Evolutionary conservation across 257 asterid species (phyloP).

Genomic region (Fraxinus anomala): DNA sequence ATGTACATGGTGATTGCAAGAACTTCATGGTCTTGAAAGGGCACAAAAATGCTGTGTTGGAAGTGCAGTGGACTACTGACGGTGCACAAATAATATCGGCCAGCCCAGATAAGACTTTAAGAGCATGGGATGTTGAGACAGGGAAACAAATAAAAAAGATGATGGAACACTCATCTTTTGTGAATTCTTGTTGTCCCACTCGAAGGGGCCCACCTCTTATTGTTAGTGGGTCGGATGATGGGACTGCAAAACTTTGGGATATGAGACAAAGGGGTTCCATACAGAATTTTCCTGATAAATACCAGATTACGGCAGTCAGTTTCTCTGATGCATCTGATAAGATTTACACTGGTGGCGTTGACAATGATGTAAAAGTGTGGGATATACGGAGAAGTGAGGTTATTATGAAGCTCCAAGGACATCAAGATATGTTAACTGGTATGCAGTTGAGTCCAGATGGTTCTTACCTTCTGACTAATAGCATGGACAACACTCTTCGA

Average conservation of each 20-base stretch:
- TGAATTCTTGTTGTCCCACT: slow-evolving; percentile 89
- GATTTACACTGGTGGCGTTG: slow-evolving; percentile 91
- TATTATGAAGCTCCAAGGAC: slow-evolving; percentile 95
- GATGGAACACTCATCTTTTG: slow-evolving; percentile 86
- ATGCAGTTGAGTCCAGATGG: slow-evolving; percentile 99
- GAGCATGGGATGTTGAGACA: slow-evolving; percentile 97
- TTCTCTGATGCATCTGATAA: slow-evolving; percentile 97
- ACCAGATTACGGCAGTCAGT: slow-evolving; percentile 94
- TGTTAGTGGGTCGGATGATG: slow-evolving; percentile 97
- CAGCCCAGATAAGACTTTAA: slow-evolving; percentile 86
- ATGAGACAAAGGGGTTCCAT: slow-evolving; percentile 97
- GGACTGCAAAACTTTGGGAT: slow-evolving; percentile 98
- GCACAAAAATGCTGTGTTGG: slow-evolving; percentile 94
- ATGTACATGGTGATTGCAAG: slow-evolving; percentile 84
- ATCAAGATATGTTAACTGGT: slow-evolving; percentile 87
- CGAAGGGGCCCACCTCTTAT: slow-evolving; percentile 98
- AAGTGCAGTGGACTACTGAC: slow-evolving; percentile 90
- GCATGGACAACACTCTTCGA: slow-evolving; percentile 90
- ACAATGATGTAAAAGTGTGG: slow-evolving; percentile 93
- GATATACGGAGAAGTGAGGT: slow-evolving; percentile 87
- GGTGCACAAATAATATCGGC: slow-evolving; percentile 86
- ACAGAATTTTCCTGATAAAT: slow-evolving; percentile 94
- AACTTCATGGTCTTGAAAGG: slow-evolving; percentile 88
- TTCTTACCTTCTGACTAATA: slow-evolving; percentile 89
- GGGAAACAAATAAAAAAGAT: slow-evolving; percentile 95